A percentile compares a stretch with the other conserved stretches of the same genome.
Evolutionary conservation across 495 filamentous ascomycete species (phyloP).

Genomic region (Hypoxylon lienhwacheense): DNA sequence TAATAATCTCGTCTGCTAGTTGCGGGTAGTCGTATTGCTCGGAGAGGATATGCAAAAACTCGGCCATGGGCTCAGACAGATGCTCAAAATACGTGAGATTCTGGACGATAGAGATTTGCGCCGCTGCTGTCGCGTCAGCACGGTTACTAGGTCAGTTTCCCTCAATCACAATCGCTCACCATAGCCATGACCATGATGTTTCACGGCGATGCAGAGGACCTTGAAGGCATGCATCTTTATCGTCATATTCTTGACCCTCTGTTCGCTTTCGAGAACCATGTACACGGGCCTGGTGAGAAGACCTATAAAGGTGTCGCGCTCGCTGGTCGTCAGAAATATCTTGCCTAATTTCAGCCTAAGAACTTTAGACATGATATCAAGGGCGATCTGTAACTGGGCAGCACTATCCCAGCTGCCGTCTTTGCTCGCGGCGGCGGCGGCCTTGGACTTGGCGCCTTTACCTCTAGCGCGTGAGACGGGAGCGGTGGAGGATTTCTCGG

Average conservation of each 20-base stretch:
- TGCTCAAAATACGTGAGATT: conserved; percentile 98
- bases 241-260: conserved; percentile 84
- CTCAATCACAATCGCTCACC: conserved; percentile 55
- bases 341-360: conserved; percentile 88
- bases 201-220: conserved; percentile 93
- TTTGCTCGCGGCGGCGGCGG: conserved; percentile 52
- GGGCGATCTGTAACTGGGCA: conserved; percentile 78
- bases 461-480: conserved; percentile 70
- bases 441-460: conserved; percentile 75
- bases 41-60: conserved; percentile 92
- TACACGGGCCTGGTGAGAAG: conserved; percentile 94
- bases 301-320: conserved; percentile 90
- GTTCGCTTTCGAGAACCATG: conserved; percentile 89
- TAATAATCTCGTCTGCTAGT: conserved; percentile 88
- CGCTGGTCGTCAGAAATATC: conserved; percentile 95
- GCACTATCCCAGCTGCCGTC: conserved; percentile 88
- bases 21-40: conserved; percentile 99
- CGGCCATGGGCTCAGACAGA: conserved; percentile 96
- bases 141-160: not conserved
- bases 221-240: conserved; percentile 97
- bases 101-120: conserved; percentile 96
- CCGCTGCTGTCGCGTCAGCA: conserved; percentile 60
- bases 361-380: conserved; percentile 94
- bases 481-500: conserved; percentile 77
- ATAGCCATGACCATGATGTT: conserved; percentile 97